Evolutionary conservation across 1,284 basidiomycete genomes (phyloP).

Genomic region (Microbotryum scabiosae): DNA sequence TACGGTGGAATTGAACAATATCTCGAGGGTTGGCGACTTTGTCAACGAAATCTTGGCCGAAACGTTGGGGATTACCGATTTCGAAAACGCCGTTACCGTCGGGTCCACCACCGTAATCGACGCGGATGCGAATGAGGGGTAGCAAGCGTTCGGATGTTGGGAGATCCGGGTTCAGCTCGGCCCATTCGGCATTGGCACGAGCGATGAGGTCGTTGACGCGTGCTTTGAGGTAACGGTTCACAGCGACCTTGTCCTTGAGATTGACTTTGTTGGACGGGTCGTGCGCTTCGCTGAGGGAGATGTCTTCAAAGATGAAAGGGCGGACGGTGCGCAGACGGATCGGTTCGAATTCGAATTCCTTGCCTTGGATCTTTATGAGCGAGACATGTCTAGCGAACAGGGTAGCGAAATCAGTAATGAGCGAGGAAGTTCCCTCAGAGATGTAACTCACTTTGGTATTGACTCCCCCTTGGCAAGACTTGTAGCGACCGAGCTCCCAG

Average conservation of each 20-base stretch:
- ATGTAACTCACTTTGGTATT: slow-evolving; percentile 61
- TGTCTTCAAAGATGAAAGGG: slow-evolving; percentile 86
- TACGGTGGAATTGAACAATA: slow-evolving; percentile 71
- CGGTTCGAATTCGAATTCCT: slow-evolving; percentile 75
- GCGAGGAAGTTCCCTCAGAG: neutral
- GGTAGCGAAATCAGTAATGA: neutral
- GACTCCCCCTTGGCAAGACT: slow-evolving; percentile 84
- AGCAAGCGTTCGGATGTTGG: slow-evolving; percentile 57
- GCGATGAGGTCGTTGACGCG: slow-evolving; percentile 73
- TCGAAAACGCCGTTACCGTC: slow-evolving; percentile 58
- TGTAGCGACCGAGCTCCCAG: slow-evolving; percentile 90
- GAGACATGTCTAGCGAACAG: slow-evolving; percentile 63
- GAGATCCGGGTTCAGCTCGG: slow-evolving; percentile 56
- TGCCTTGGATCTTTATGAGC: slow-evolving; percentile 71
- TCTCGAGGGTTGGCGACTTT: slow-evolving; percentile 90
- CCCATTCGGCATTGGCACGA: slow-evolving; percentile 67
- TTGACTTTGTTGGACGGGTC: slow-evolving; percentile 63
- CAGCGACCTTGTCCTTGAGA: slow-evolving; percentile 66
- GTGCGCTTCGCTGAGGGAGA: slow-evolving; percentile 63
- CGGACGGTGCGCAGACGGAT: slow-evolving; percentile 83
- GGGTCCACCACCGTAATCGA: slow-evolving; percentile 58
- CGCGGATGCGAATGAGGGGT: slow-evolving; percentile 81
- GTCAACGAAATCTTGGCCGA: slow-evolving; percentile 90
- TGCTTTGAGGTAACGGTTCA: slow-evolving; percentile 65
- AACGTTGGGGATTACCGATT: slow-evolving; percentile 89